These are phyloP conservation scores for Aspergillus sclerotiicarbonarius DNA, from an alignment of 495 filamentous ascomycete genomes.

Conservation along the genomic window DNA sequence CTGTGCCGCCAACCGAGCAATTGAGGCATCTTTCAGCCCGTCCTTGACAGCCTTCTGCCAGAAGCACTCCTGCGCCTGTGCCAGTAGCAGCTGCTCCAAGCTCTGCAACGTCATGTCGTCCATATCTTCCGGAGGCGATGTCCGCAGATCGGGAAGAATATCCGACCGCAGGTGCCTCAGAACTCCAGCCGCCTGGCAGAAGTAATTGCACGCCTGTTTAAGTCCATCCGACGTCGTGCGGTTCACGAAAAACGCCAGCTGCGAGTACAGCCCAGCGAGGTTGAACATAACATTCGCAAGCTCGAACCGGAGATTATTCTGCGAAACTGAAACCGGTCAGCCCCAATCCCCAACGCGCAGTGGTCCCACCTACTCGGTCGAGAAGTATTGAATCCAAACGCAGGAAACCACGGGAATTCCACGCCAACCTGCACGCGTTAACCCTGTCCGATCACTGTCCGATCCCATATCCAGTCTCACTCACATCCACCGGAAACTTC, in stretches of 20 bases:
- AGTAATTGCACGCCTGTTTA: constrained; percentile 86
- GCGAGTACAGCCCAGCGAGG: constrained; percentile 87
- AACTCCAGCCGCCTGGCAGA: constrained; percentile 84
- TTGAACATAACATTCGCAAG: constrained; percentile 93
- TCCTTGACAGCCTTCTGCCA: constrained; percentile 98
- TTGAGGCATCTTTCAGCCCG: constrained; percentile 83
- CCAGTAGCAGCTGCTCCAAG: constrained; percentile 78
- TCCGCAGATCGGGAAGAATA: constrained; percentile 81
- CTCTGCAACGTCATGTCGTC: constrained; percentile 82
- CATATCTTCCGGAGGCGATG: constrained; percentile 92
- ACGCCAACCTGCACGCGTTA: constrained; percentile 69
- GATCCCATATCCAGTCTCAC: constrained; percentile 23
- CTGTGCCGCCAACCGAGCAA: constrained; percentile 86
- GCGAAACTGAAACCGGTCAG: constrained; percentile 52
- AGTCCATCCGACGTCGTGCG: constrained; percentile 79
- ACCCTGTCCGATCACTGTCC: not conserved
- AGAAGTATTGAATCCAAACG: constrained; percentile 84
- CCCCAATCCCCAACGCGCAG: not conserved
- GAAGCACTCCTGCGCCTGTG: constrained; percentile 94
- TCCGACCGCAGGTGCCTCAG: constrained; percentile 73
- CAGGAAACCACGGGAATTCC: constrained; percentile 93
- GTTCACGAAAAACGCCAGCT: constrained; percentile 79
- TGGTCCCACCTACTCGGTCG: constrained; percentile 53
- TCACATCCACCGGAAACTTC: constrained; percentile 94
- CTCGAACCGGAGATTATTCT: constrained; percentile 94